These are phyloP conservation scores for Leucocoprinus birnbaumii DNA, from an alignment of 768 basidiomycete species.

Conservation along the genomic window DNA sequence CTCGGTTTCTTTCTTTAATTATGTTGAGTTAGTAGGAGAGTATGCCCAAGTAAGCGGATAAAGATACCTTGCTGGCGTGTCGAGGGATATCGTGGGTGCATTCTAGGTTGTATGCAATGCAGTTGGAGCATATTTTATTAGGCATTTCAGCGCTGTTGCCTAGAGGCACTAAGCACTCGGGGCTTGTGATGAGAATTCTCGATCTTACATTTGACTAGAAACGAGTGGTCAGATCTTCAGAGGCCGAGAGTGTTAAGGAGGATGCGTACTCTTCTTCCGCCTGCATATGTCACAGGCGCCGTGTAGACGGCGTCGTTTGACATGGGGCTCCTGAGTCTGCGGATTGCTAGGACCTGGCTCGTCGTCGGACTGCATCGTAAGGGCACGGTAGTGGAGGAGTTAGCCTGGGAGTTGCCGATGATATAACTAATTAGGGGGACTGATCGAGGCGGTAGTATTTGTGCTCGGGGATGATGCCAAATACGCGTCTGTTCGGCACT, in stretches of 20 bases:
- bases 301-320: slow-evolving; percentile 39
- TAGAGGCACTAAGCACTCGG: slow-evolving; percentile 15
- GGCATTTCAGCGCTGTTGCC: slow-evolving; percentile 64
- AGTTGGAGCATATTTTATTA: slow-evolving; percentile 54
- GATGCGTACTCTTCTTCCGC: slow-evolving; percentile 35
- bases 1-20: slow-evolving; percentile 29
- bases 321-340: slow-evolving; percentile 13
- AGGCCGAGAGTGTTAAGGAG: neutral
- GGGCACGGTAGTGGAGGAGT: neutral
- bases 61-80: slow-evolving; percentile 40
- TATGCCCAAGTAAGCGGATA: neutral
- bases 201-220: slow-evolving; percentile 36
- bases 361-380: slow-evolving; percentile 16
- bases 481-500: neutral
- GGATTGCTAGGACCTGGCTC: slow-evolving; percentile 7
- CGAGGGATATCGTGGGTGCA: slow-evolving; percentile 57
- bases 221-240: slow-evolving; percentile 1
- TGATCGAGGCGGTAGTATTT: neutral
- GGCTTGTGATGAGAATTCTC: neutral
- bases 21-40: neutral
- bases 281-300: slow-evolving; percentile 48
- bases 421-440: neutral
- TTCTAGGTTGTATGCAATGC: slow-evolving; percentile 39
- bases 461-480: slow-evolving; percentile 2
- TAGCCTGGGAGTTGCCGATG: neutral